Percentiles rank a stretch among this genome's conserved stretches.
Evolutionary conservation across 2,329 filamentous ascomycete species (phyloP).

Genomic region (Plenodomus biglobosus): DNA sequence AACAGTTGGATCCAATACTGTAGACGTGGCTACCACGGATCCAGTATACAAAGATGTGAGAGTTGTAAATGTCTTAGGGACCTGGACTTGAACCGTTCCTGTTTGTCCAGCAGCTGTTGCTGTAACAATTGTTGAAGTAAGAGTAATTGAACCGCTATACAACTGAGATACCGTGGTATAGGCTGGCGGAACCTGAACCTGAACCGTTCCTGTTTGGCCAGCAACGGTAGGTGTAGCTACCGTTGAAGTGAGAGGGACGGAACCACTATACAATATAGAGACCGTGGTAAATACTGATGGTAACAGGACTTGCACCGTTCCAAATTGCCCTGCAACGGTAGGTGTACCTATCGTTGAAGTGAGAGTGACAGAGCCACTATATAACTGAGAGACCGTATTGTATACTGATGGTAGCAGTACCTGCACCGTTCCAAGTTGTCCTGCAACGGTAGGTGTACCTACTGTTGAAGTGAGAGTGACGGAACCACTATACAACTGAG

Average conservation of each 20-base stretch:
- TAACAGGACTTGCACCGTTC: no score
- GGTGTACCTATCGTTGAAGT: no score
- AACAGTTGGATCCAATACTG: no score
- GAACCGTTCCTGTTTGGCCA: slow-evolving; percentile 1
- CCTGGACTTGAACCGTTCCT: no score
- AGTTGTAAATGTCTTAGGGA: no score
- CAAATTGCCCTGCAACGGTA: no score
- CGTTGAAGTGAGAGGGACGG: no score
- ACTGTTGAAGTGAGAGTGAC: not conserved
- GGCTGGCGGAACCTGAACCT: not conserved
- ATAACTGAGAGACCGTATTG: not conserved
- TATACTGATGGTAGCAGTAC: not conserved
- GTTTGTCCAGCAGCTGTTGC: no score
- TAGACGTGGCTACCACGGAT: no score
- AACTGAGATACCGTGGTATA: not conserved
- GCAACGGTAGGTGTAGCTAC: not conserved
- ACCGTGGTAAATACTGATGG: no score
- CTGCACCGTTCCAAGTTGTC: not conserved
- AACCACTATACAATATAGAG: no score
- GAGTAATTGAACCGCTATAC: not conserved
- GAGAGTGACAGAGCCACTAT: not conserved
- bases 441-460: not conserved
- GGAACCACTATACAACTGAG: not conserved
- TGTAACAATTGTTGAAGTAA: not conserved
- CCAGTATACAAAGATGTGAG: no score